Evolutionary conservation across 441 rosid species (phyloP).

Genomic region (Arabidopsis hybrid): DNA sequence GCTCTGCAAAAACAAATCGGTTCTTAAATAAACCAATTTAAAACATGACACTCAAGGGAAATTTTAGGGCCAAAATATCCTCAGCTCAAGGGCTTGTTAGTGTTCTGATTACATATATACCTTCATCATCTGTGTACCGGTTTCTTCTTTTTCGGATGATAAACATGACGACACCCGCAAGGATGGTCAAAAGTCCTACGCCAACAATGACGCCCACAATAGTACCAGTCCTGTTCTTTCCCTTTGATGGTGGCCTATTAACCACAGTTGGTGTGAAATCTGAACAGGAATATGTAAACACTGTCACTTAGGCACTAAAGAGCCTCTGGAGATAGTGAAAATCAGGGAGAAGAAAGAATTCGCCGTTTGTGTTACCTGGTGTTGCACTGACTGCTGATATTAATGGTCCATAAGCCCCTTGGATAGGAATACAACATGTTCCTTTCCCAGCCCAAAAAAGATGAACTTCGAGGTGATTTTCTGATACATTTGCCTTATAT

Average conservation of each 20-base stretch:
- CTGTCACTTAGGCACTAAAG: conserved; percentile 26
- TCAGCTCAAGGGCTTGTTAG: conserved; percentile 2
- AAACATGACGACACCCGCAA: conserved; percentile 40
- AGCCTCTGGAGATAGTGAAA: neutral
- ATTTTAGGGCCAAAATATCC: neutral
- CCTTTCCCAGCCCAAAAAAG: conserved; percentile 85
- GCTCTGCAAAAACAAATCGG: conserved; percentile 43
- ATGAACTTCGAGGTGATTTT: conserved; percentile 64
- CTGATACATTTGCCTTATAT: conserved; percentile 53
- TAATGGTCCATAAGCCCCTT: conserved; percentile 63
- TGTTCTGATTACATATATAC: conserved; percentile 20
- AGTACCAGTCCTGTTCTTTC: conserved; percentile 20
- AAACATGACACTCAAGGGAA: conserved; percentile 23
- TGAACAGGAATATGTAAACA: conserved; percentile 30
- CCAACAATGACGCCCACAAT: conserved; percentile 42
- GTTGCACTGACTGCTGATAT: conserved; percentile 71
- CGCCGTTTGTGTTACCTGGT: conserved; percentile 51
- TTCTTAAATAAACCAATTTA: conserved; percentile 18
- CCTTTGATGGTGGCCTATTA: conserved; percentile 22
- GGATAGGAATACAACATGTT: conserved; percentile 59
- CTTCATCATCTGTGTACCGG: conserved; percentile 57
- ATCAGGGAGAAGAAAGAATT: neutral
- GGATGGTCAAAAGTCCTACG: conserved; percentile 42
- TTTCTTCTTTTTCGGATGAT: conserved; percentile 43
- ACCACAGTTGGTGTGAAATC: conserved; percentile 40